These are phyloP conservation scores for Cylindrotheca closterium DNA, from an alignment of 108 stramenopile species.

Conservation along the genomic window DNA sequence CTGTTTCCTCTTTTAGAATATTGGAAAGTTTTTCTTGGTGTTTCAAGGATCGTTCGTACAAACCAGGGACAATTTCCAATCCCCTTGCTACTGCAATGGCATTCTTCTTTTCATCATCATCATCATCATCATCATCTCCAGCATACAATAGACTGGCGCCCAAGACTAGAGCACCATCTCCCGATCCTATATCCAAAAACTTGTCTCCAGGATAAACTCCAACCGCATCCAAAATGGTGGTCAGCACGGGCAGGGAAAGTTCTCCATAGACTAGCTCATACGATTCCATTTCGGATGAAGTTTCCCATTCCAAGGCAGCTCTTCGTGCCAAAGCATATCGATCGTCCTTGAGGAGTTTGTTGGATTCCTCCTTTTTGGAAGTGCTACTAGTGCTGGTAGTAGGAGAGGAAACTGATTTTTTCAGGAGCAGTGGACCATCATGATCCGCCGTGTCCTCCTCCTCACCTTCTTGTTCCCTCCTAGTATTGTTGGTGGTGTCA, in stretches of 20 bases:
- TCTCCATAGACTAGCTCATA: slow-evolving; percentile 45
- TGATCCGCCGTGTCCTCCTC: no score
- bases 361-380: no score
- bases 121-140: slow-evolving; percentile 1
- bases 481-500: neutral
- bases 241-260: slow-evolving; percentile 16
- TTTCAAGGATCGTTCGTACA: slow-evolving; percentile 22
- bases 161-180: slow-evolving; percentile 35
- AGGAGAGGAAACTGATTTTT: no score
- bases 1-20: neutral
- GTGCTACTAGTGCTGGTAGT: no score
- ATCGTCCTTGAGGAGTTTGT: neutral
- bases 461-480: no score
- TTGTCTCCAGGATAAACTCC: slow-evolving; percentile 27
- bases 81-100: slow-evolving; percentile 9
- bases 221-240: slow-evolving; percentile 41
- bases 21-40: slow-evolving; percentile 13
- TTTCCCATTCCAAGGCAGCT: neutral
- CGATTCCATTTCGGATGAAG: slow-evolving; percentile 1
- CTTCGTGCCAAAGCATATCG: neutral
- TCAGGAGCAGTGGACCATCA: no score
- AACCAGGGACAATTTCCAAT: slow-evolving; percentile 32
- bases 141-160: slow-evolving; percentile 36
- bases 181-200: slow-evolving; percentile 39
- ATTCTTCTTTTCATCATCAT: neutral